These are phyloP conservation scores for Dipteronia dyeriana DNA, from an alignment of 345 rosid genomes.

Conservation along the genomic window DNA sequence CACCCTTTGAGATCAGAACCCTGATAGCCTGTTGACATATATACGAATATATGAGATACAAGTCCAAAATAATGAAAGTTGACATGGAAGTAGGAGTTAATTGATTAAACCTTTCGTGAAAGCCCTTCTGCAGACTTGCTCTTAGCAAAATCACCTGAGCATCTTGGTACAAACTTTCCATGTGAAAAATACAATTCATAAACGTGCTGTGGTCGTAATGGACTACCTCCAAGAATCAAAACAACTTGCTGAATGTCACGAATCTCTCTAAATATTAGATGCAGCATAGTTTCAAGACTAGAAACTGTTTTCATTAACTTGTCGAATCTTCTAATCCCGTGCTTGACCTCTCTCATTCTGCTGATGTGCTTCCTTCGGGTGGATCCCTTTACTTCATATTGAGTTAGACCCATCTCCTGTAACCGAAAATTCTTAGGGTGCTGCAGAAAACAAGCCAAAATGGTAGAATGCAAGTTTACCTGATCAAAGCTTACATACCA, in stretches of 20 bases:
- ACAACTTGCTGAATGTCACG: conserved; percentile 50
- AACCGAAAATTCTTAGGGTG: conserved; percentile 35
- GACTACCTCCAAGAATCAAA: conserved; percentile 73
- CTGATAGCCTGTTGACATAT: conserved; percentile 60
- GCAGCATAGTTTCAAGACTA: conserved; percentile 53
- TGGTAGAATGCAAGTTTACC: conserved; percentile 13
- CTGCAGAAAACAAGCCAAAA: conserved; percentile 18
- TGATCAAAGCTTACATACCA: conserved; percentile 53
- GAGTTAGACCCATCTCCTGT: conserved; percentile 52
- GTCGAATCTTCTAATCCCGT: conserved; percentile 59
- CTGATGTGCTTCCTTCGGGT: conserved; percentile 48
- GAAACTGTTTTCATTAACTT: conserved; percentile 63
- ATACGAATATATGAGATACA: not conserved
- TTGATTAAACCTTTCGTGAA: conserved; percentile 66
- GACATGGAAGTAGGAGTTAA: conserved; percentile 9
- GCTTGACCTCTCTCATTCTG: conserved; percentile 72
- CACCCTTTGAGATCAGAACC: conserved; percentile 72
- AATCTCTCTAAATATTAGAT: conserved; percentile 44
- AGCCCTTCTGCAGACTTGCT: conserved; percentile 67
- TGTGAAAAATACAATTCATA: conserved; percentile 59
- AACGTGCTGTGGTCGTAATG: conserved; percentile 68
- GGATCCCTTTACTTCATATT: conserved; percentile 46
- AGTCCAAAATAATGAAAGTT: not conserved
- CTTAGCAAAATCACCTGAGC: conserved; percentile 50
- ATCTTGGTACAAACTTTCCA: conserved; percentile 28